Evolutionary conservation across 768 basidiomycete species (phyloP).

Genomic region (Phlegmacium glaucopus): DNA sequence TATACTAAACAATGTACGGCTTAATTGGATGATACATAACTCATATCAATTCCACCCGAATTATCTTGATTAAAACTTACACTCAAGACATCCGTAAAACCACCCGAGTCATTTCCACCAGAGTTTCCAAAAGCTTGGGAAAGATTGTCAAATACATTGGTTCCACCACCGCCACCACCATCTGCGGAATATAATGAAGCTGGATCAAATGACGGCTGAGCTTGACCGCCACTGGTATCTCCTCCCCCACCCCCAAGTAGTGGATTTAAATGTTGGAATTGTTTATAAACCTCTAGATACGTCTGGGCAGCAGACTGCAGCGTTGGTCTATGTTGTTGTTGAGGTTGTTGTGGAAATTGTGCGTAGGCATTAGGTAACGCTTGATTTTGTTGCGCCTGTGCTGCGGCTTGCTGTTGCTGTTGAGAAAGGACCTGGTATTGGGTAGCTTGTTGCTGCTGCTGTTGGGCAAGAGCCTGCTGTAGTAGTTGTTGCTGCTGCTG

Average conservation of each 20-base stretch:
- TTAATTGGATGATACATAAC: neutral
- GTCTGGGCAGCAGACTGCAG: neutral
- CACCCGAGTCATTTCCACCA: neutral
- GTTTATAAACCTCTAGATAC: neutral
- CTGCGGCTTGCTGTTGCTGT: neutral
- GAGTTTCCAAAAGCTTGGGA: constrained; percentile 7
- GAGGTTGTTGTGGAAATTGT: neutral
- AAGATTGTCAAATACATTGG: constrained; percentile 3
- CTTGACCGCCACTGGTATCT: constrained; percentile 9
- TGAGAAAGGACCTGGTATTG: neutral
- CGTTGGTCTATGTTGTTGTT: too few species aligned
- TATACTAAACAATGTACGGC: too few species aligned
- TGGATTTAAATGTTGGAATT: neutral
- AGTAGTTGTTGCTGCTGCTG: constrained; percentile 6
- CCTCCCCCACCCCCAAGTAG: constrained; percentile 2
- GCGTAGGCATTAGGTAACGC: neutral
- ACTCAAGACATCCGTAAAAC: neutral
- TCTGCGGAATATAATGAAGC: constrained; percentile 3
- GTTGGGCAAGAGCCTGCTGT: constrained; percentile 13
- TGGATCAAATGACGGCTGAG: constrained; percentile 10
- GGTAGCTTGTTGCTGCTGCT: constrained; percentile 8
- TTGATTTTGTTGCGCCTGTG: constrained; percentile 8
- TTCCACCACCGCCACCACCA: neutral
- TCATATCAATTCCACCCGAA: too few species aligned
- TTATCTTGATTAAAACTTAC: too few species aligned